Percentiles rank a stretch among this genome's conserved stretches.
These are phyloP conservation scores for Podaxis sp. DNA, from an alignment of 768 basidiomycete species.

Conservation along the genomic window DNA sequence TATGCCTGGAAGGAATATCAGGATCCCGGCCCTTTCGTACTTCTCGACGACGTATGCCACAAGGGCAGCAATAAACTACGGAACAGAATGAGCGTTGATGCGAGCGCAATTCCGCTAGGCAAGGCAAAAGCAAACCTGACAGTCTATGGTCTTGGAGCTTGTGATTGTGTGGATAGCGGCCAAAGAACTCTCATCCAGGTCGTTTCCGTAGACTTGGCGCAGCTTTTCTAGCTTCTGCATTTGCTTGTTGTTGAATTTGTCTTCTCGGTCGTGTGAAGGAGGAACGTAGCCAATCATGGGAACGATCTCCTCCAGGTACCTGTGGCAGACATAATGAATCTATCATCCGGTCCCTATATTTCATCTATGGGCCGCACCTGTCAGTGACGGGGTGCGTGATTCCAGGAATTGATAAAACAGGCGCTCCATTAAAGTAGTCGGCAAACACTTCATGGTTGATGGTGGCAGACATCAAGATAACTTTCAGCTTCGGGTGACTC, in stretches of 20 bases:
- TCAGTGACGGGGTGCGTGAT: conserved; percentile 77
- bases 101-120: neutral
- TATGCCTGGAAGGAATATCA: conserved; percentile 90
- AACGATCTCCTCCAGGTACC: conserved; percentile 83
- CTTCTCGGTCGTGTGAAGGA: conserved; percentile 37
- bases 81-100: neutral
- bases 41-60: conserved; percentile 61
- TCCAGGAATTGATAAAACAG: conserved; percentile 83
- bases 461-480: conserved; percentile 93
- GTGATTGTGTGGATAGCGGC: conserved; percentile 60
- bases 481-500: conserved; percentile 64
- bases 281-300: conserved; percentile 57
- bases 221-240: conserved; percentile 38
- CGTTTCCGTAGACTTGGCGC: conserved; percentile 46
- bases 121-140: conserved; percentile 45
- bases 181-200: conserved; percentile 49
- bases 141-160: conserved; percentile 69
- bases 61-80: conserved; percentile 63
- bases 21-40: conserved; percentile 59
- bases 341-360: neutral
- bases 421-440: conserved; percentile 80
- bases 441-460: conserved; percentile 89
- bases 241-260: conserved; percentile 36
- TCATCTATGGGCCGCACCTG: conserved; percentile 43
- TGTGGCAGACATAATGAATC: conserved; percentile 25